Percentiles rank a stretch among this genome's conserved stretches.
Evolutionary conservation across 2,329 filamentous ascomycete species (phyloP).

Genomic region (Arthrobotrys conoides): DNA sequence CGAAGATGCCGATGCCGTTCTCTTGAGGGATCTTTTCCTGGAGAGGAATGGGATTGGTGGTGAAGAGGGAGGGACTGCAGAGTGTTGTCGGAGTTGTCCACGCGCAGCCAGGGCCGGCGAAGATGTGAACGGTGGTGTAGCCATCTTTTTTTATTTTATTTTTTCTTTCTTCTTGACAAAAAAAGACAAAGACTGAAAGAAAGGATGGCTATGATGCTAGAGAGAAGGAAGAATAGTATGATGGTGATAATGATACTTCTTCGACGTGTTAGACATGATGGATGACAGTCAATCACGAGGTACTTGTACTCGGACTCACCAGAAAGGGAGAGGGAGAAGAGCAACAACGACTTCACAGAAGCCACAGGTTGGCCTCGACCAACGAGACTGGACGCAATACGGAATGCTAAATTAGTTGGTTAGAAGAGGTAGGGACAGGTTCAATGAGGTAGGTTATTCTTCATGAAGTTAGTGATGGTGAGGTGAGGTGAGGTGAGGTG

Average conservation of each 20-base stretch:
- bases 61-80: constrained; percentile 34
- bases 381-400: background rate
- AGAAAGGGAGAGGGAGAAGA: background rate
- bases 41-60: constrained; percentile 45
- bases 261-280: constrained; percentile 25
- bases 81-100: constrained; percentile 41
- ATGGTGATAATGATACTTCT: constrained; percentile 22
- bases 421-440: constrained; percentile 1
- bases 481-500: background rate
- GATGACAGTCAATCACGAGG: constrained; percentile 7
- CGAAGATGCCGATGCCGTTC: constrained; percentile 44
- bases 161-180: background rate
- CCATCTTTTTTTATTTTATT: constrained; percentile 27
- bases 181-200: background rate
- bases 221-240: constrained; percentile 15
- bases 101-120: constrained; percentile 36
- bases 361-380: background rate
- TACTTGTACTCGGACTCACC: constrained; percentile 6
- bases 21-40: constrained; percentile 42
- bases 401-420: background rate
- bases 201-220: constrained; percentile 11
- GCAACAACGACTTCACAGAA: constrained; percentile 40
- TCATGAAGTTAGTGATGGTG: background rate
- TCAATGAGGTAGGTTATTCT: constrained; percentile 1
- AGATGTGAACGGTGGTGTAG: constrained; percentile 54